Percentiles rank a stretch among this genome's conserved stretches.
Conservation (phyloP, 2,329 filamentous ascomycete genomes). For the Fusarium paranaense region DNA sequence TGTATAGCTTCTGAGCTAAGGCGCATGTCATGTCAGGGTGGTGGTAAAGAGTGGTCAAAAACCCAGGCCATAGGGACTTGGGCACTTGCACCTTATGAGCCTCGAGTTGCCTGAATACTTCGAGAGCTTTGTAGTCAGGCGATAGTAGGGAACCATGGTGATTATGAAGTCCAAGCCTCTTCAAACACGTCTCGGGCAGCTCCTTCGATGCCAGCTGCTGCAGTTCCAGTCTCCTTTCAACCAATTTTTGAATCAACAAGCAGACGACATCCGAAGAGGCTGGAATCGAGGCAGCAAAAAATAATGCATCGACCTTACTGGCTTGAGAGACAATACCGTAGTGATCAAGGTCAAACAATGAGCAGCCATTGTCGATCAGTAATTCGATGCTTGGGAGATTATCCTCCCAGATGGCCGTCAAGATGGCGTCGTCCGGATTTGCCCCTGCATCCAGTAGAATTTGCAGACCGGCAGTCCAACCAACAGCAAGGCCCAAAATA, state of each 20-base stretch:
- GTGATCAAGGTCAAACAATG: not conserved
- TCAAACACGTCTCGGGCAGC: not conserved
- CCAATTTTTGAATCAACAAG: not conserved
- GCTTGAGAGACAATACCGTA: rapidly evolving
- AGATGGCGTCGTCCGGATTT: not conserved
- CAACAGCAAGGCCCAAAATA: not conserved
- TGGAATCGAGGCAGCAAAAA: not conserved
- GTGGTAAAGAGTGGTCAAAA: not conserved
- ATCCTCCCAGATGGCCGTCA: not conserved
- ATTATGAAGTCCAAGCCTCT: not conserved
- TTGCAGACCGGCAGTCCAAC: not conserved
- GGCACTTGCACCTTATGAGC: not conserved
- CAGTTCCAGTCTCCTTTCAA: not conserved
- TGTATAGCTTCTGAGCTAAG: not conserved
- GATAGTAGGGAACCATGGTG: not conserved
- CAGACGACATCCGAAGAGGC: not conserved
- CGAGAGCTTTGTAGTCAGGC: not conserved
- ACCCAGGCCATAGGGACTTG: not conserved
- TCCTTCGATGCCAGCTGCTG: not conserved
- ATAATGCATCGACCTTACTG: not conserved
- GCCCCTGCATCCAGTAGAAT: not conserved
- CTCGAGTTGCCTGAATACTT: not conserved
- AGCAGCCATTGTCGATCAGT: not conserved
- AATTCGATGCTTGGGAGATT: not conserved
- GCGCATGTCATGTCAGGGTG: not conserved